Evolutionary conservation across 1,284 basidiomycete genomes (phyloP), one percentile per base, ranked within the genome.

Genomic region (Rugosomyces carneus): DNA sequence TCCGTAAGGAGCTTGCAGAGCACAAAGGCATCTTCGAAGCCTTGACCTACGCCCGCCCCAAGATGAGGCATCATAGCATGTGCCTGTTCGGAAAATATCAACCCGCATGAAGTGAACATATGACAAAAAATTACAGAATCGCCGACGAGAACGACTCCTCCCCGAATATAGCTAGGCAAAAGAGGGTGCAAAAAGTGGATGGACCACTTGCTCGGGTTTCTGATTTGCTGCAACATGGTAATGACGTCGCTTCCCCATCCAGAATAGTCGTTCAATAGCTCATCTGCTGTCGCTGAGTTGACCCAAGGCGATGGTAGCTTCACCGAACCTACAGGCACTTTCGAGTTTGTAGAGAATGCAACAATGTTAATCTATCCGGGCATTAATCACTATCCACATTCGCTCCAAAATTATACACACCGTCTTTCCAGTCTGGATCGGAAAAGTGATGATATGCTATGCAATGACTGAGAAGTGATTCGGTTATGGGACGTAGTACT

Each of bases 21-120:
- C 8, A 76, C 59, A 35, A 72, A 72, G 0, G 74, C 74, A 52
- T 83, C 80, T 55, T 84, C 81, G 37, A 82, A 68, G 0, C 77
- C 80, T 60, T 82, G 80, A 0, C 79, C 77, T 10, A 77, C 78
- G 10, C 80, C 80, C 0, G 78, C 72, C 1, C 80, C 79, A n/a
- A 81, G 64, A 56, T 80, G 77, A 0, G 81, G 78, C 15, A 72
- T 58, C 71, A 80, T 82, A 0, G 67, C 77, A 56, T 83, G 80
- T 11, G 76, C 76, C 75, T 75, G 5, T n/a, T 13, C 5, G 3
- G 21, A 36, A 23, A 16, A 39, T 20, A 18, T 3, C 5, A 15
- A 18, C 9, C 9, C 19, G 5, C 3, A 1, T 16, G n/a, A 10
- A 32, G 11, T 21, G 20, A 19, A 26, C n/a, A 34, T 7, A 34